Conservation (phyloP, 1,284 basidiomycete species). For the Moniliophthora roreri region DNA sequence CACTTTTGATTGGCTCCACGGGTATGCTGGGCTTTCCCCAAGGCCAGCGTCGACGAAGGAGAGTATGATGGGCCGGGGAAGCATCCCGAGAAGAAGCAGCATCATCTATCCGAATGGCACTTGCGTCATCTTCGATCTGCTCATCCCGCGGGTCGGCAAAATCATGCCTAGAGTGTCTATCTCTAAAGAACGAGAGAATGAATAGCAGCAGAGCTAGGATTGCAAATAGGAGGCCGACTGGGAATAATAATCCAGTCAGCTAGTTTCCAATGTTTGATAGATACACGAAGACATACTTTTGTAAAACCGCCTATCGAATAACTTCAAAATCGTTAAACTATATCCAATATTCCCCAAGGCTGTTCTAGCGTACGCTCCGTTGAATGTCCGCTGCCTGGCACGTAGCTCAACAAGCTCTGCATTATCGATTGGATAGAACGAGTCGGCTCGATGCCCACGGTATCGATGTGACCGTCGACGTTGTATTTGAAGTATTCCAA, state of each 20-base stretch:
- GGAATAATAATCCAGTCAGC: not conserved
- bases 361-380: constrained; percentile 78
- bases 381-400: constrained; percentile 77
- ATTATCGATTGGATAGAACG: constrained; percentile 54
- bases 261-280: not conserved
- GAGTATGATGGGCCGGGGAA: constrained; percentile 1
- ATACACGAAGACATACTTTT: constrained; percentile 46
- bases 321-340: constrained; percentile 69
- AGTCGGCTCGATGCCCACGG: constrained; percentile 61
- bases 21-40: not conserved
- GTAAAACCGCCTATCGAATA: constrained; percentile 76
- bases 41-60: not conserved
- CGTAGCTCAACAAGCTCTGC: constrained; percentile 74
- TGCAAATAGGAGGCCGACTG: constrained; percentile 75
- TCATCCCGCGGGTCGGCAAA: constrained; percentile 58
- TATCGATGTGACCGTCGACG: not conserved
- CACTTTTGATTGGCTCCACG: constrained; percentile 40
- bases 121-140: not conserved
- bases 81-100: too few relatives aligned
- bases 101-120: not conserved
- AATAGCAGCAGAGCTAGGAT: constrained; percentile 64
- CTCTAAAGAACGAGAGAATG: constrained; percentile 58
- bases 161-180: constrained; percentile 69
- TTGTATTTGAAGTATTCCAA: not conserved
- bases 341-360: constrained; percentile 77